These are phyloP conservation scores for Begonia masoniana DNA, from an alignment of 306 rosid genomes.

Conservation along the genomic window DNA sequence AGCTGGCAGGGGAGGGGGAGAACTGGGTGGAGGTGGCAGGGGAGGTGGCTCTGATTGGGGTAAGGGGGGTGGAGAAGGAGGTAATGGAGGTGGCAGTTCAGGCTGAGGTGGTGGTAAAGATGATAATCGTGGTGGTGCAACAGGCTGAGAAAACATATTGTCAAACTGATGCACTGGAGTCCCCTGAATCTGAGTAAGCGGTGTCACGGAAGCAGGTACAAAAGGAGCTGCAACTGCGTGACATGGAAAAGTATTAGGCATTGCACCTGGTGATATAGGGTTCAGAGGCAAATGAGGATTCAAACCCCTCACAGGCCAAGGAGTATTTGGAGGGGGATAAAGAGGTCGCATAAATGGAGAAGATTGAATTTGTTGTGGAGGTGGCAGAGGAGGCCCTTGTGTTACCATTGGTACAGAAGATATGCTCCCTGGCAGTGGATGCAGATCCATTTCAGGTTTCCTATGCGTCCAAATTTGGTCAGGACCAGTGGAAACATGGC, in stretches of 20 bases:
- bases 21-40: slow-evolving; percentile 82
- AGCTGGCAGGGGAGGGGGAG: slow-evolving; percentile 49
- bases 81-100: slow-evolving; percentile 62
- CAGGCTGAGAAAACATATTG: slow-evolving; percentile 39
- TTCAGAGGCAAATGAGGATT: slow-evolving; percentile 48
- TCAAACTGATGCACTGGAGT: slow-evolving; percentile 48
- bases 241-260: slow-evolving; percentile 43
- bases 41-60: slow-evolving; percentile 66
- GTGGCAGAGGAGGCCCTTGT: slow-evolving; percentile 56
- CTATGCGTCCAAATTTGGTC: slow-evolving; percentile 21
- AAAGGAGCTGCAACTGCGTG: slow-evolving; percentile 54
- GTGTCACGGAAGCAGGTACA: slow-evolving; percentile 77
- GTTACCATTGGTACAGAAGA: slow-evolving; percentile 35
- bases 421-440: slow-evolving; percentile 36
- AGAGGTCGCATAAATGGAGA: slow-evolving; percentile 49
- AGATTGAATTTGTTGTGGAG: slow-evolving; percentile 61
- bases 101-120: slow-evolving; percentile 65
- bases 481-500: slow-evolving; percentile 18
- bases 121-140: slow-evolving; percentile 41
- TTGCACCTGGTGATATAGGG: slow-evolving; percentile 38
- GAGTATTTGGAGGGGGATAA: slow-evolving; percentile 60
- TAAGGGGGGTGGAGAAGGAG: slow-evolving; percentile 73
- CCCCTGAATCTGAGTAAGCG: slow-evolving; percentile 70
- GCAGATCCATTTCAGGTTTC: slow-evolving; percentile 28
- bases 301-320: slow-evolving; percentile 67